Conservation (phyloP, 441 rosid species). For the Capsella rubella region DNA sequence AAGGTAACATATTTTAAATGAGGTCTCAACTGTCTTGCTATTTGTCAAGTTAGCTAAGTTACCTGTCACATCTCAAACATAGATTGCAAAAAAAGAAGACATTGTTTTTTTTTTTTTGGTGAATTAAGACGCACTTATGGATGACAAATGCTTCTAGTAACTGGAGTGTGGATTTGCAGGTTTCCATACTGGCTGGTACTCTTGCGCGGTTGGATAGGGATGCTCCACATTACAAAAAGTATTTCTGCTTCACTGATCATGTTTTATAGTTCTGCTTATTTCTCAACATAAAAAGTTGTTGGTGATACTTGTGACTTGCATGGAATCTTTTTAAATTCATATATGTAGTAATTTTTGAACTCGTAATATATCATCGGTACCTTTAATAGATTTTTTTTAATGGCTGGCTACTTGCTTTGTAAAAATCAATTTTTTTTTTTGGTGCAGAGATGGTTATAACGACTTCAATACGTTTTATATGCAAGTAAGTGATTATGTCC, state of each 20-base stretch:
- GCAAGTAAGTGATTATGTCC: conserved; percentile 73
- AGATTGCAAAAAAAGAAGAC: background rate
- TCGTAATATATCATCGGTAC: background rate
- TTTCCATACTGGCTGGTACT: conserved; percentile 96
- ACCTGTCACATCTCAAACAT: background rate
- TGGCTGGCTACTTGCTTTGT: conserved; percentile 2
- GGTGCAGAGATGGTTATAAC: conserved; percentile 97
- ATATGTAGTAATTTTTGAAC: conserved; percentile 1
- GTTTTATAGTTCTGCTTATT: conserved; percentile 23
- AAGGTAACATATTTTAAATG: conserved; percentile 60
- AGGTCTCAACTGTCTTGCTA: conserved; percentile 1
- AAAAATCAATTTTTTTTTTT: conserved; percentile 26
- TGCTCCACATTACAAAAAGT: conserved; percentile 92
- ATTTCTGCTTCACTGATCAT: conserved; percentile 40
- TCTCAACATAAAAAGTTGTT: conserved; percentile 23
- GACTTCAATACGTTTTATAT: conserved; percentile 99
- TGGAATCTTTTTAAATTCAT: background rate
- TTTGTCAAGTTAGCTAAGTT: conserved; percentile 16
- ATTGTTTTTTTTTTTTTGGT: background rate
- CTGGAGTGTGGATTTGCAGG: conserved; percentile 60
- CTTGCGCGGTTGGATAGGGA: conserved; percentile 97
- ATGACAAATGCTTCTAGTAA: conserved; percentile 20
- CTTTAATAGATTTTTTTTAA: conserved; percentile 1
- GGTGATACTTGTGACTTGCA: conserved; percentile 9
- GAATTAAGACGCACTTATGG: background rate